Evolutionary conservation across 2,329 filamentous ascomycete species (phyloP).

Genomic region (Stagonosporopsis rhizophila): DNA sequence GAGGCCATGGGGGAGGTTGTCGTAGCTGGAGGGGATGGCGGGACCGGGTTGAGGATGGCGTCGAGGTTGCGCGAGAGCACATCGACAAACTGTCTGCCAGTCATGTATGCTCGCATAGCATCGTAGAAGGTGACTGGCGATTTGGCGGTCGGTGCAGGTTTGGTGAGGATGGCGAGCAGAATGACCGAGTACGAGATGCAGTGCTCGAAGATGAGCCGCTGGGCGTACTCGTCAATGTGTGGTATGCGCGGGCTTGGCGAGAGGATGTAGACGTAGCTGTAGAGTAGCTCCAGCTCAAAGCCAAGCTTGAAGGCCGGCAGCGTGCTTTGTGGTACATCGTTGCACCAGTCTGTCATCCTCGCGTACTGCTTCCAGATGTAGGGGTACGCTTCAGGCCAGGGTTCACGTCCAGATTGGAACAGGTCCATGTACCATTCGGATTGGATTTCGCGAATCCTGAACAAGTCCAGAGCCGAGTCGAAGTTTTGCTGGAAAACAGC

Average conservation of each 20-base stretch:
- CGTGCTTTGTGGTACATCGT: slow-evolving; percentile 72
- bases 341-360: slow-evolving; percentile 81
- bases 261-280: slow-evolving; percentile 89
- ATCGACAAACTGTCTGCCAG: slow-evolving; percentile 64
- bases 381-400: slow-evolving; percentile 71
- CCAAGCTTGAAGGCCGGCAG: slow-evolving; percentile 72
- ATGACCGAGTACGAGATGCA: slow-evolving; percentile 81
- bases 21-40: slow-evolving; percentile 49
- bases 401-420: slow-evolving; percentile 76
- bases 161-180: slow-evolving; percentile 69
- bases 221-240: slow-evolving; percentile 75
- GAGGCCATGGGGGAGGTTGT: slow-evolving; percentile 30
- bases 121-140: slow-evolving; percentile 87
- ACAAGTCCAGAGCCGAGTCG: slow-evolving; percentile 77
- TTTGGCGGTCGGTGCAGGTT: slow-evolving; percentile 61
- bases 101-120: slow-evolving; percentile 80
- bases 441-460: slow-evolving; percentile 83
- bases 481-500: slow-evolving; percentile 64
- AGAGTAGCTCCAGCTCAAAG: slow-evolving; percentile 87
- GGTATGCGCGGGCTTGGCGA: slow-evolving; percentile 80
- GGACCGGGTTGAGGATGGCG: slow-evolving; percentile 50
- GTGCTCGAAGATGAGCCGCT: slow-evolving; percentile 84
- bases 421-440: slow-evolving; percentile 90
- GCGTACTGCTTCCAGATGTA: slow-evolving; percentile 80
- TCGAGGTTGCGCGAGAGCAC: slow-evolving; percentile 63